Conservation (phyloP, 352 stramenopile genomes). For the Globisporangium acanthophoron region DNA sequence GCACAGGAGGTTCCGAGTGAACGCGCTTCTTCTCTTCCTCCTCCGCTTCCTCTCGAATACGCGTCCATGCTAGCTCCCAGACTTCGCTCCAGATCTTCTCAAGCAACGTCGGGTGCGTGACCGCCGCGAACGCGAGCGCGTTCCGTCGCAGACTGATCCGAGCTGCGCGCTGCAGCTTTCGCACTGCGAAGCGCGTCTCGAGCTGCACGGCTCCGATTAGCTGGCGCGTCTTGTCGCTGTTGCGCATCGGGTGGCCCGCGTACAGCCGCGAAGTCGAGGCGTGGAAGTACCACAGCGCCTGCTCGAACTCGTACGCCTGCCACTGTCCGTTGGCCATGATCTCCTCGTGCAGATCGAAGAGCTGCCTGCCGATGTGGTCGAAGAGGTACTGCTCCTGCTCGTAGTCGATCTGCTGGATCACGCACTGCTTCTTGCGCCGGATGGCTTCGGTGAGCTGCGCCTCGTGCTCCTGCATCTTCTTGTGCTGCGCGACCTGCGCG, state of each 20-base stretch:
- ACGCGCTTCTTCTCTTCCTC: constrained; percentile 9
- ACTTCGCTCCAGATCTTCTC: constrained; percentile 12
- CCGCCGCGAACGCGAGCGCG: constrained; percentile 6
- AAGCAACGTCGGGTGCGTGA: constrained; percentile 12
- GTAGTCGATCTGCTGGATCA: constrained; percentile 57
- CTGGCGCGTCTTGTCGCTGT: constrained; percentile 27
- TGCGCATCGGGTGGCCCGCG: constrained; percentile 57
- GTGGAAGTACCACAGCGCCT: constrained; percentile 62
- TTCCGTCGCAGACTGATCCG: constrained; percentile 15
- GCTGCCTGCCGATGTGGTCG: constrained; percentile 28
- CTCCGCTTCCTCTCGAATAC: constrained; percentile 13
- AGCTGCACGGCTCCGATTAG: constrained; percentile 41
- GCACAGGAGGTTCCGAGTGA: background rate
- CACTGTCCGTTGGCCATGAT: constrained; percentile 50
- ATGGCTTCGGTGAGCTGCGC: constrained; percentile 18
- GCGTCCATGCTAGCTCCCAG: constrained; percentile 13
- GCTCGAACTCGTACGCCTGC: constrained; percentile 59
- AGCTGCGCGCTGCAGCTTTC: constrained; percentile 28
- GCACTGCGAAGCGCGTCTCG: constrained; percentile 29
- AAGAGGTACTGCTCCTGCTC: constrained; percentile 49
- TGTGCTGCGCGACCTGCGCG: constrained; percentile 36
- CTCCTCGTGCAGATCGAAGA: constrained; percentile 35
- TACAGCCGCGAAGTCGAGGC: constrained; percentile 23
- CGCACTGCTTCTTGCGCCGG: constrained; percentile 49
- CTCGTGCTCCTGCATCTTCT: constrained; percentile 37